phyloP scores from a whole-genome alignment of 2,329 filamentous ascomycete genomes.

The Volutella citrinella region DNA sequence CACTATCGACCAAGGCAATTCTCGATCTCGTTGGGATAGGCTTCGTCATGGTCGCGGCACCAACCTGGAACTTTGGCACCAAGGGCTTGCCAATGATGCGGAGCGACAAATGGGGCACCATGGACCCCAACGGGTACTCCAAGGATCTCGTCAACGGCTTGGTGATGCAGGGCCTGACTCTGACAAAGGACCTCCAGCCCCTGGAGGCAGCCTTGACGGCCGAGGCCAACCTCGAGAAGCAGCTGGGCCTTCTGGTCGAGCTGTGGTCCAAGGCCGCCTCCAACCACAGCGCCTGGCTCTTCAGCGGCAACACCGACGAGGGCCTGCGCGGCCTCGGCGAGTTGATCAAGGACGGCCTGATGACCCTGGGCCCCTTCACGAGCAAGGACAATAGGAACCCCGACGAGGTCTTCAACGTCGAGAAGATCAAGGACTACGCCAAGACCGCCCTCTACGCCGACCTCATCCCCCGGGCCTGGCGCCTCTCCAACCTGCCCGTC shows the following conservation, averaged over 20 bases:
- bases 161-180: not conserved
- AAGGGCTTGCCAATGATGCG: not conserved
- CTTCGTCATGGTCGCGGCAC: not conserved
- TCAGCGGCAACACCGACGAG: not conserved
- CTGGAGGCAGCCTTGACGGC: no score
- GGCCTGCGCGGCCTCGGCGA: not conserved
- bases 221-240: not conserved
- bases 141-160: not conserved
- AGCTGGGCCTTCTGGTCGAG: no score
- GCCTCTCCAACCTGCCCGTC: not conserved
- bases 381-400: no score
- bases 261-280: no score
- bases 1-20: not conserved
- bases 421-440: not conserved
- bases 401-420: not conserved
- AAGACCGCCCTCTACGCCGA: conserved; percentile 1
- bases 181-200: not conserved
- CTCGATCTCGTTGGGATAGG: not conserved
- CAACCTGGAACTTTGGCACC: not conserved
- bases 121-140: not conserved
- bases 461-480: not conserved
- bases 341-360: not conserved
- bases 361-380: not conserved
- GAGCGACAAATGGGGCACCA: not conserved
- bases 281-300: not conserved